Evolutionary conservation across 192 early-diverging fungal species (phyloP).

Genomic region (Coemansia aciculifera): DNA sequence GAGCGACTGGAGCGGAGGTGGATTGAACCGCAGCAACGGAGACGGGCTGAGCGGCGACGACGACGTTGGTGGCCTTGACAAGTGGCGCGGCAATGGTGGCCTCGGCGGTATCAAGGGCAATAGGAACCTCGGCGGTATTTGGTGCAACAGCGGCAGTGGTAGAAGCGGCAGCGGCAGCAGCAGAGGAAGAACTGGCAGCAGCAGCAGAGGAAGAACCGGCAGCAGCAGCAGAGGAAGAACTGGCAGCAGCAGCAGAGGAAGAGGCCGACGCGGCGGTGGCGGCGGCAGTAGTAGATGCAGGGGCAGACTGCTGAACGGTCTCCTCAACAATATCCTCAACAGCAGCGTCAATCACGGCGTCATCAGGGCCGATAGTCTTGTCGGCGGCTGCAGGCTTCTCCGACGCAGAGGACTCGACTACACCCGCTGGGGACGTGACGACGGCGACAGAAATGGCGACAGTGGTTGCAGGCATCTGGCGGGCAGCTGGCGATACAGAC

Average conservation of each 20-base stretch:
- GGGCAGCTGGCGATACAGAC: background rate
- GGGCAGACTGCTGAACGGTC: background rate
- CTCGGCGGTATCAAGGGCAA: background rate
- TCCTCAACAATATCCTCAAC: background rate
- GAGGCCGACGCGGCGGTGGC: background rate
- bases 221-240: background rate
- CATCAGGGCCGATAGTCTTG: background rate
- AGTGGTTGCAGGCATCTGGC: background rate
- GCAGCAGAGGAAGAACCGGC: background rate
- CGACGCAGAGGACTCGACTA: background rate
- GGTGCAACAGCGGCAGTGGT: slow-evolving; percentile 5
- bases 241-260: background rate
- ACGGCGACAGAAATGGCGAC: background rate
- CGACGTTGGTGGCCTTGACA: background rate
- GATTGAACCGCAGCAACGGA: background rate
- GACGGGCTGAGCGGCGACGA: background rate
- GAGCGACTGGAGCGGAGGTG: background rate
- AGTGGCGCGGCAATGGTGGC: background rate
- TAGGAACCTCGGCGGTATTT: background rate
- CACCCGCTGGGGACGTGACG: background rate
- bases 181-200: background rate
- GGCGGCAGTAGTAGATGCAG: background rate
- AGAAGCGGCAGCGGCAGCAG: slow-evolving; percentile 7
- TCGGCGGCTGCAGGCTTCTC: slow-evolving; percentile 9
- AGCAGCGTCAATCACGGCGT: background rate